Percentiles rank a stretch among this genome's conserved stretches.
These are phyloP conservation scores for Lachancea waltii DNA, from an alignment of 805 yeast genomes.

Conservation along the genomic window DNA sequence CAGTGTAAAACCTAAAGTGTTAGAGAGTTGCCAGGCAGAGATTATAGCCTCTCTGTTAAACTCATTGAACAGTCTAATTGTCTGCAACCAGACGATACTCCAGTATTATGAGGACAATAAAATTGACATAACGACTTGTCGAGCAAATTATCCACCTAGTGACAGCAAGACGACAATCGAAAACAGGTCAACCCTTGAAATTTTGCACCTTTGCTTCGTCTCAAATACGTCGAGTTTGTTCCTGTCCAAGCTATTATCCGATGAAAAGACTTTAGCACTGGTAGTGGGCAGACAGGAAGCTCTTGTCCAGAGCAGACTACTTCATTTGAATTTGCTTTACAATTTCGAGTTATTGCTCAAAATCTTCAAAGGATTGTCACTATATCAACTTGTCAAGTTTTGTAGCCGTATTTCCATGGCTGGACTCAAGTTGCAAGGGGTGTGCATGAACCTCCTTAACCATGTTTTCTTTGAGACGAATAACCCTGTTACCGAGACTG, in stretches of 20 bases:
- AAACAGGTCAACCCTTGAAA: constrained; percentile 1
- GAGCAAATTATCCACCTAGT: not conserved
- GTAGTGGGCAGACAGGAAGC: constrained; percentile 16
- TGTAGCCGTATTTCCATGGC: constrained; percentile 28
- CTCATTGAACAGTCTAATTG: constrained; percentile 14
- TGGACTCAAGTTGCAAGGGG: constrained; percentile 32
- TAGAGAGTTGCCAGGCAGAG: constrained; percentile 6
- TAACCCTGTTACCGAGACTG: constrained; percentile 7
- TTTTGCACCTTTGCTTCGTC: constrained; percentile 19
- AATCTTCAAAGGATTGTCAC: constrained; percentile 33
- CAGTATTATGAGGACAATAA: constrained; percentile 12
- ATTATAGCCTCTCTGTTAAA: constrained; percentile 13
- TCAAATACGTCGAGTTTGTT: constrained; percentile 18
- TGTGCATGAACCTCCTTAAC: constrained; percentile 27
- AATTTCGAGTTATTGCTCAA: constrained; percentile 33
- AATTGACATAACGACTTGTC: not conserved
- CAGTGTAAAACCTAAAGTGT: constrained; percentile 6
- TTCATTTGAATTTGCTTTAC: constrained; percentile 20
- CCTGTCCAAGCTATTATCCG: constrained; percentile 18
- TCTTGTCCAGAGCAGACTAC: constrained; percentile 15
- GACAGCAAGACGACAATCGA: not conserved
- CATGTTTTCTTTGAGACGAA: constrained; percentile 26
- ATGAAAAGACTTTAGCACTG: not conserved
- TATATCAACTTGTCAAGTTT: constrained; percentile 33
- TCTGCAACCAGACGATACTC: constrained; percentile 14